A percentile compares a stretch with the other conserved stretches of the same genome.
Conservation (phyloP, 179 eudicot species). For the Heliamphora pulchella region DNA sequence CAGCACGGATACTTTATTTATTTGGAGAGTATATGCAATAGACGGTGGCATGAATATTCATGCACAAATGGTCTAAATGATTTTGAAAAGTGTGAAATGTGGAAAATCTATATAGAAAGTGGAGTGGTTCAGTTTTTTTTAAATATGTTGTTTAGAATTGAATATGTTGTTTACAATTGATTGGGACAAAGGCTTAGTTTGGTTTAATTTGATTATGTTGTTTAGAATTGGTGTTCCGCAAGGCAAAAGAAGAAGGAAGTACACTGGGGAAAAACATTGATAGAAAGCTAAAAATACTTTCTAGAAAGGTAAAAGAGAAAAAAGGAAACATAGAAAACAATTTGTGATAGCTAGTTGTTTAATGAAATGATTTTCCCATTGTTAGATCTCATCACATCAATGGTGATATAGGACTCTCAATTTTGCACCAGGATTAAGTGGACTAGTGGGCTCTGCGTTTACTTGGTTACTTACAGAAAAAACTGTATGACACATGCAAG, state of each 20-base stretch:
- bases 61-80: not conserved
- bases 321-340: not conserved
- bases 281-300: not conserved
- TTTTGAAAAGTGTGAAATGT: not conserved
- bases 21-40: not conserved
- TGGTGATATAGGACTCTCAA: not conserved
- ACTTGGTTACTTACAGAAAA: not conserved
- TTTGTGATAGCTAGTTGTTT: not conserved
- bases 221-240: not conserved
- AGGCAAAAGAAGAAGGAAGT: not conserved
- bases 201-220: too few relatives aligned
- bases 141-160: too few relatives aligned
- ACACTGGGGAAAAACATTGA: not conserved
- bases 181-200: too few relatives aligned
- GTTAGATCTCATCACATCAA: not conserved
- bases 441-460: too few relatives aligned
- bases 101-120: not conserved
- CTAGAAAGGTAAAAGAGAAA: not conserved
- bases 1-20: too few relatives aligned
- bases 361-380: not conserved
- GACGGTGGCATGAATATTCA: not conserved
- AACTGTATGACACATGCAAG: not conserved
- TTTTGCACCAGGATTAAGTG: not conserved
- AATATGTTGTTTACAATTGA: too few relatives aligned
- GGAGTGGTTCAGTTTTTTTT: not conserved